Base-by-base conservation (phyloP, 208 protist species). In the Tritrichomonas foetus region DNA sequence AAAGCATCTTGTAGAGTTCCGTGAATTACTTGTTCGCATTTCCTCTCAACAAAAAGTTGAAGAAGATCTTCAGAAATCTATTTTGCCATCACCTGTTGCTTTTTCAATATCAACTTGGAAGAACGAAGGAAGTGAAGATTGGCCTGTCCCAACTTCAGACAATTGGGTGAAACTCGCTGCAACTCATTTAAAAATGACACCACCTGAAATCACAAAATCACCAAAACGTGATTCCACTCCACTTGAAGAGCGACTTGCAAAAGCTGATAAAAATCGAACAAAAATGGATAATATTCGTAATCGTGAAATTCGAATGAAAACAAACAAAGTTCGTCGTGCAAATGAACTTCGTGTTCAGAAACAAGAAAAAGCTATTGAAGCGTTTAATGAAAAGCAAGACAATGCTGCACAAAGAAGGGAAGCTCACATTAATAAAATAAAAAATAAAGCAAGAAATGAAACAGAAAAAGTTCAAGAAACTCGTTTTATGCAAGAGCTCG, bases 301-400 rank as follows among this genome's bases (percentile, higher is more conserved):
- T 69, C 64, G 64, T 69, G 64, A 69, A 69, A 69, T 69, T 69
- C 13, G 64, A 69, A 69, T 69, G 64, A 69, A 69, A 69, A 69
- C 64, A 69, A 69, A 69, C 27, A 69, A 69, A 69, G 27, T 69
- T 69, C 64, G 64, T 3, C 11, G 64, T 33, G 64, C 27, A 69
- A 69, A 69, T 30, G 64, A 69, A 25, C 25, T 16, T n/a, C 11
- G 11, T 8, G 27, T 33, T n/a, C 64, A 33, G 8, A 16, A 69
- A 30, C 64, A 69, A 69, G 64, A 69, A 69, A 25, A 69, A 69
- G 64, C 64, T 69, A 69, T 33, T 33, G 8, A 8, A 69, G 27
- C 64, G n/a, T 33, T 69, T 30, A 69, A 69, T 69, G 64, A 69
- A 69, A 69, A 69, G 64, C 64, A 33, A 33, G 64, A 69, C n/a